Conservation (phyloP, 2,329 filamentous ascomycete genomes). For the Phyllosticta capitalensis region DNA sequence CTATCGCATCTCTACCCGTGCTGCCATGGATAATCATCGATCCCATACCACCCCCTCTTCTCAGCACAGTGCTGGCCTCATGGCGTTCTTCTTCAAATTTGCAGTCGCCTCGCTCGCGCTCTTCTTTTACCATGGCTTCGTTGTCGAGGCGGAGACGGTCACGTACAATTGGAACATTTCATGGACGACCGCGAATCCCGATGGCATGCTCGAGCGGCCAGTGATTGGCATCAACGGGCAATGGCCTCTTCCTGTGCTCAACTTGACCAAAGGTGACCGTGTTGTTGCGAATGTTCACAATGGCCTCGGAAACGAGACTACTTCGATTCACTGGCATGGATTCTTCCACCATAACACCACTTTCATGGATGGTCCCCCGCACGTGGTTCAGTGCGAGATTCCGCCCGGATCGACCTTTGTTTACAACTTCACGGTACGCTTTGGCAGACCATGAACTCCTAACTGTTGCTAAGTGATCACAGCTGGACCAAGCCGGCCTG, state of each 20-base stretch:
- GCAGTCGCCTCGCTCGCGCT: neutral
- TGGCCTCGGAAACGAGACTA: conserved; percentile 51
- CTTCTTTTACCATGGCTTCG: conserved; percentile 16
- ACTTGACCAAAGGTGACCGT: conserved; percentile 51
- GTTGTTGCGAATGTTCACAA: conserved; percentile 50
- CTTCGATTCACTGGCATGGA: conserved; percentile 62
- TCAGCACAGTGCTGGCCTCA: neutral
- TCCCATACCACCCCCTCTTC: neutral
- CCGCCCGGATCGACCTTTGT: conserved; percentile 54
- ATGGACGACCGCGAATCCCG: conserved; percentile 64
- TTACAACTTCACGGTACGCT: conserved; percentile 53
- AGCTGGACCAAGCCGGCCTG: conserved; percentile 43
- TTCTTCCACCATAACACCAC: conserved; percentile 57
- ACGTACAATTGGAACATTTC: conserved; percentile 58
- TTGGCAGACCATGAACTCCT: conserved; percentile 1
- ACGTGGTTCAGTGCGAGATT: conserved; percentile 59
- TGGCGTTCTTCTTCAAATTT: neutral
- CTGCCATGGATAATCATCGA: neutral
- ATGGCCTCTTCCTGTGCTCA: conserved; percentile 62
- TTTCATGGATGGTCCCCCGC: conserved; percentile 60
- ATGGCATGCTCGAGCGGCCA: conserved; percentile 50
- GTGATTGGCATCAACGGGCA: conserved; percentile 66
- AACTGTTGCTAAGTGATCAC: neutral
- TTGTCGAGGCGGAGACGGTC: conserved; percentile 29
- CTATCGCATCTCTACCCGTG: neutral